Conservation (phyloP, 805 yeast genomes). For the Candida qinlingensis region DNA sequence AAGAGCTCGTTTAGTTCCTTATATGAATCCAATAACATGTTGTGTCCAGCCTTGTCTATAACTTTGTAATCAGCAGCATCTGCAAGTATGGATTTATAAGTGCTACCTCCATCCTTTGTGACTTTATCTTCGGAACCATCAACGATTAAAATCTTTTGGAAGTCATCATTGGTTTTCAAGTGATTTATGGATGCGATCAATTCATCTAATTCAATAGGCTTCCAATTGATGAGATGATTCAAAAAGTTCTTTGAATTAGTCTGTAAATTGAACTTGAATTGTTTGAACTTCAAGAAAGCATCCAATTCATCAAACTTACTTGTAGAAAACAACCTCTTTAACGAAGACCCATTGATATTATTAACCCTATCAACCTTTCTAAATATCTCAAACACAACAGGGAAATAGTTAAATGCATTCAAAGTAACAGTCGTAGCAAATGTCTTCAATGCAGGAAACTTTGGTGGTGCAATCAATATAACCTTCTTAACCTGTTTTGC, state of each 20-base stretch:
- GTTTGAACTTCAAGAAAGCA: constrained; percentile 20
- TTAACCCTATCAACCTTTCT: constrained; percentile 23
- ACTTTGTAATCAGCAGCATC: constrained; percentile 11
- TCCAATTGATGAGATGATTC: constrained; percentile 19
- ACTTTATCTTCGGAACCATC: constrained; percentile 21
- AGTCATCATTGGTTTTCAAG: neutral
- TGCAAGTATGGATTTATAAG: constrained; percentile 19
- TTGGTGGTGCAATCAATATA: constrained; percentile 47
- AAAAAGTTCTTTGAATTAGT: constrained; percentile 19
- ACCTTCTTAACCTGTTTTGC: constrained; percentile 8
- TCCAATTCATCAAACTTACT: constrained; percentile 7
- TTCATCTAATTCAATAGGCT: constrained; percentile 13
- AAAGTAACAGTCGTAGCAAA: constrained; percentile 1
- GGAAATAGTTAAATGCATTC: constrained; percentile 1
- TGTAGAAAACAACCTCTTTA: constrained; percentile 15
- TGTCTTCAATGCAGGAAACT: constrained; percentile 12
- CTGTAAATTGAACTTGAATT: constrained; percentile 23
- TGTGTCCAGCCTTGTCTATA: constrained; percentile 20
- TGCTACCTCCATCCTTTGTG: constrained; percentile 19
- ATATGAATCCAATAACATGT: constrained; percentile 17
- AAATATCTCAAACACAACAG: constrained; percentile 18
- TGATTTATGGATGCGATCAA: constrained; percentile 9
- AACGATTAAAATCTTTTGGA: constrained; percentile 13
- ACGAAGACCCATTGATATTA: constrained; percentile 18
- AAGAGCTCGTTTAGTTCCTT: constrained; percentile 12